Evolutionary conservation across 768 basidiomycete genomes (phyloP), one percentile per base, ranked within the genome.

Genomic region (Pleurotus platypus): DNA sequence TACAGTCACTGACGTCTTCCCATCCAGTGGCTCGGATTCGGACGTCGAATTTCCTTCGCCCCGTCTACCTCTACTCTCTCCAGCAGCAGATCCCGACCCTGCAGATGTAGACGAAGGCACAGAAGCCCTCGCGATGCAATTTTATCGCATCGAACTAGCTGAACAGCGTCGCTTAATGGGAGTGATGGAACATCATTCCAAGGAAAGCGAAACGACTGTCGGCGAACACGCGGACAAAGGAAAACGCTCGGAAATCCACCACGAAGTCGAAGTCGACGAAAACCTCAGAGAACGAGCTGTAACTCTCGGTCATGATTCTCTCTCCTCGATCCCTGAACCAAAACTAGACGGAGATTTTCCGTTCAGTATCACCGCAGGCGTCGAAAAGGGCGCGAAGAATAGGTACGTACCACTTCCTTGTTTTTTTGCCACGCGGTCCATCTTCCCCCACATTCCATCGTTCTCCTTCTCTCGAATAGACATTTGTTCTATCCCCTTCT

Each of bases 361-460:
- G 6, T 97, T 89, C 68, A 92, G 91, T 53, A 98, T 98, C 60
- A 96, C 92, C 0, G 96, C 96, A 5, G 96, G 92, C 2, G 84
- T 98, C 8, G 96, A 98, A 72, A 91, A 96, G 66, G 96, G 96
- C 7, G 78, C 85, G 16, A 94, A 97, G 78, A 98, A 98, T 63
- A 79, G 96, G 89, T 92, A 51, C 13, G 72, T 69, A 5, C 13
- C 8, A n/a, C 26, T n/a, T 8, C 16, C 22, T 2, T 35, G 30
- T 35, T 35, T 35, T 20, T 35, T 35, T 35, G 30, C 30, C 30
- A 35, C 30, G 30, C 30, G 30, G 30, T 9, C 30, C 30, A 35
- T 35, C 30, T 35, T 35, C 30, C 30, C 30, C 30, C 30, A 35
- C 30, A 35, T 35, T 35, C 30, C 9, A 35, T 35, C 30, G 30